Evolutionary conservation across 1,284 basidiomycete genomes (phyloP), one percentile per base, ranked within the genome.

Genomic region (Ganoderma multipileum): DNA sequence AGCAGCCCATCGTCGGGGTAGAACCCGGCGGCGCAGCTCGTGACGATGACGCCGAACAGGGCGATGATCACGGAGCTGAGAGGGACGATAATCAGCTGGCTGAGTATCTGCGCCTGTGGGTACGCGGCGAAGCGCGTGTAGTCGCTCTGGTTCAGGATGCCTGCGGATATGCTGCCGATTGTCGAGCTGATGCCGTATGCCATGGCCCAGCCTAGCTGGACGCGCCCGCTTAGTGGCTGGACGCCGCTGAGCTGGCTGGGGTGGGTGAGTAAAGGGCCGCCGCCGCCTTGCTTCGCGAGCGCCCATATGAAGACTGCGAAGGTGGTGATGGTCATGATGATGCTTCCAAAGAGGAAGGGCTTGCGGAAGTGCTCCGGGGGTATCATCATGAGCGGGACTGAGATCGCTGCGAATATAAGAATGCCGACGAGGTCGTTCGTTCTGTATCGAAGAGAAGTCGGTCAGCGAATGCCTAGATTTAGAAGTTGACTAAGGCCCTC

Each of bases 61-160:
- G 72, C 69, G 54, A 73, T 67, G 55, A 71, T 23, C 50, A 72
- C 69, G 3, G 71, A 64, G 47, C 69, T 71, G 57, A 72, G 47
- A 20, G 72, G 72, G 33, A 75, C 72, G 44, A 73, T 55, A n/a
- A 71, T 66, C 26, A 68, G 60, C 57, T 72, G 71, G 58, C 68
- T 70, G 33, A 68, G 14, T 28, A 72, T 70, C 61, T 72, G 71
- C 23, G 74, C 74, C 30, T 69, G 67, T 0, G 74, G 74, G 26
- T 72, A 67, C 33, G 71, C 64, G 4, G 74, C 74, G 62, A 75
- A 75, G 36, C 74, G 72, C 9, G 74, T 72, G 68, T 72, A 75
- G 67, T 75, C 74, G 68, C 72, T 75, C 61, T 75, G 71, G 64
- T 75, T 75, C 23, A 75, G 68, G 60, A 75, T 73, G 18, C 74